Base-by-base conservation (phyloP, 2,329 filamentous ascomycete species). In the Biscogniauxia mediterranea region DNA sequence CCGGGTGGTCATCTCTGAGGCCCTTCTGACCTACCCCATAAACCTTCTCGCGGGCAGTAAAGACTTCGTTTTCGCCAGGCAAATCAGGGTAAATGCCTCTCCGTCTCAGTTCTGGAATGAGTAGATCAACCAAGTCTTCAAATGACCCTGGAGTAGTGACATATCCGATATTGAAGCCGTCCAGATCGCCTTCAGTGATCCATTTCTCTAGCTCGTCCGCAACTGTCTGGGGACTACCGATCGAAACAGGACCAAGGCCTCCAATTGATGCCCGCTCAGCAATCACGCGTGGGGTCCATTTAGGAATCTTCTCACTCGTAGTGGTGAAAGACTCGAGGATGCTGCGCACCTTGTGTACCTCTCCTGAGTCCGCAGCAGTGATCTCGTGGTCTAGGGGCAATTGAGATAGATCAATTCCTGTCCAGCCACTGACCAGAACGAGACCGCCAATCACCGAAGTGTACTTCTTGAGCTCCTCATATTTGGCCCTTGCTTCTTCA, bases 11-110 rank as follows among this genome's bases (percentile, higher is more conserved):
- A 64, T 76, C 76, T 46, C 85, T 77, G 61, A 89, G 69, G 15
- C 79, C 76, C 5, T 73, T 79, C 70, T 89, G 86, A 0, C 86
- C 87, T 62, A 77, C 78, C 0, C 86, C 85, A 70, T 88, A 89
- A 0, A 89, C 75, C 73, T 83, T 88, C 73, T 89, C 87, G 19
- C 85, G 75, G 0, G 81, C 80, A 2, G 83, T 85, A 25, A 82
- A 64, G n/a, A 69, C 66, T 17, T 77, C 74, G 26, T 78, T 75
- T 4, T 68, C 65, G 2, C 62, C 62, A 2, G 66, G 63, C 0
- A 70, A 67, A 50, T 78, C 70, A 0, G 69, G 69, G 50, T 76
- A 77, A 5, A 71, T 57, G 5, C 68, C 69, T 28, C 70, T 67
- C 6, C 68, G 64, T 23, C 68, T 58, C 13, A 72, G 53, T 58